A percentile compares a stretch with the other conserved stretches of the same genome.
phyloP scores from a whole-genome alignment of 352 stramenopile species.

The Globisporangium takayamanum region DNA sequence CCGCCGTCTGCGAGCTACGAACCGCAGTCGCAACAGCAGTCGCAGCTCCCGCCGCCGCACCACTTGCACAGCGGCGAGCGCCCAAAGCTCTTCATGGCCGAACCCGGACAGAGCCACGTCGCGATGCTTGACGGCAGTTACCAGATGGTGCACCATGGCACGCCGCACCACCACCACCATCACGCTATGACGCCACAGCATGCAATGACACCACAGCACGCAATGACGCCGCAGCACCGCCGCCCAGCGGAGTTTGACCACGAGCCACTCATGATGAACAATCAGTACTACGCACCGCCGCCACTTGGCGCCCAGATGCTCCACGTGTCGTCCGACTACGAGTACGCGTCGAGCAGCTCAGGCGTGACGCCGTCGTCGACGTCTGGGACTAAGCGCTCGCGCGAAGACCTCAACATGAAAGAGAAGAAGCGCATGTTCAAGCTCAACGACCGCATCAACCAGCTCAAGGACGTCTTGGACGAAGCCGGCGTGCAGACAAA shows the following conservation, averaged over 20 bases:
- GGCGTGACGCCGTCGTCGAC: conserved; percentile 30
- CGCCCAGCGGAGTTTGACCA: conserved; percentile 34
- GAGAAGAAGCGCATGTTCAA: conserved; percentile 90
- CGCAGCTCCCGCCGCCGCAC: conserved; percentile 11
- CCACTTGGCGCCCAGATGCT: conserved; percentile 40
- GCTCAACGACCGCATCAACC: conserved; percentile 81
- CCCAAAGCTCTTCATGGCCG: conserved; percentile 48
- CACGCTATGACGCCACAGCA: conserved; percentile 42
- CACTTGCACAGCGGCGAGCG: conserved; percentile 45
- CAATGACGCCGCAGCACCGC: conserved; percentile 33
- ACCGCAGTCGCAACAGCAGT: not conserved
- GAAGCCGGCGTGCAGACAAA: conserved; percentile 67
- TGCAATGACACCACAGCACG: conserved; percentile 39
- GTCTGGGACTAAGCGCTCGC: conserved; percentile 47
- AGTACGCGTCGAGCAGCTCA: conserved; percentile 32
- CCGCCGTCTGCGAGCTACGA: conserved; percentile 6
- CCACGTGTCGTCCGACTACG: conserved; percentile 51
- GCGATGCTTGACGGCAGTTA: conserved; percentile 20
- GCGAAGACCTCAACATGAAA: conserved; percentile 79
- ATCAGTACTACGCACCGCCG: conserved; percentile 43
- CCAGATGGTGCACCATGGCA: conserved; percentile 39
- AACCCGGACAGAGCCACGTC: conserved; percentile 17
- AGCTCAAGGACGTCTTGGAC: conserved; percentile 59
- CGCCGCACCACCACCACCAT: conserved; percentile 26
- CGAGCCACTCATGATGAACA: conserved; percentile 57